Evolutionary conservation across 768 basidiomycete species (phyloP), one percentile per base, ranked within the genome.

Genomic region (Boletales sp.): DNA sequence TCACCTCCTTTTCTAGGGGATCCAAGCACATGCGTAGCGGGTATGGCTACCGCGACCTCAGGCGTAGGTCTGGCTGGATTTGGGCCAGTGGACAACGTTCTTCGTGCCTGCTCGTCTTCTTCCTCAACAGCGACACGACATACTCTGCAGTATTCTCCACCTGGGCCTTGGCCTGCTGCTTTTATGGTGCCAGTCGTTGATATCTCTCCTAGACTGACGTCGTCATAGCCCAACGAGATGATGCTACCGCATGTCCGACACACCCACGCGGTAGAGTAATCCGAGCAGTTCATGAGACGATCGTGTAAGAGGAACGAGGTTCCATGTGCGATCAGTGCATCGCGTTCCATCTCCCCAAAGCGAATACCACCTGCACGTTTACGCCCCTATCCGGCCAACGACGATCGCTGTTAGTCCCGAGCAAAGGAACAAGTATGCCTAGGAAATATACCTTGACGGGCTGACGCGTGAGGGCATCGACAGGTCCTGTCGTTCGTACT

Each of bases 301-400:
- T 99, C 96, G 75, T 99, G 96, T 19, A 99, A 82, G 36, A 99
- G 78, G 85, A 96, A 99, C 2, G 94, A 94, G 13, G 96, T 96
- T 40, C 96, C 96, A 69, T 99, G 96, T 4, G 96, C 96, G 58
- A 99, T 94, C 45, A 99, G 80, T 11, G 96, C 96, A 66, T 99
- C 96, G 46, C 96, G 89, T 70, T 99, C 96, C 96, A 99, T 99
- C 74, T 99, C 96, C 60, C 96, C 96, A 66, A 99, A 98, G 48
- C 96, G 94, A 64, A 99, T 99, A 62, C 96, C 96, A 61, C 96
- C 96, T 39, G 90, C 92, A 48, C 94, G 89, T 81, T 97, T 98
- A 53, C 96, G 89, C 49, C 96, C 96, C 94, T 92, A 57, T 55
- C 42, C 30, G 18, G 19, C 41, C 25, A 28, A 28, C 7, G 25